Conservation (phyloP, 164 flowering plant species). For the Magnolia changhungtana region DNA sequence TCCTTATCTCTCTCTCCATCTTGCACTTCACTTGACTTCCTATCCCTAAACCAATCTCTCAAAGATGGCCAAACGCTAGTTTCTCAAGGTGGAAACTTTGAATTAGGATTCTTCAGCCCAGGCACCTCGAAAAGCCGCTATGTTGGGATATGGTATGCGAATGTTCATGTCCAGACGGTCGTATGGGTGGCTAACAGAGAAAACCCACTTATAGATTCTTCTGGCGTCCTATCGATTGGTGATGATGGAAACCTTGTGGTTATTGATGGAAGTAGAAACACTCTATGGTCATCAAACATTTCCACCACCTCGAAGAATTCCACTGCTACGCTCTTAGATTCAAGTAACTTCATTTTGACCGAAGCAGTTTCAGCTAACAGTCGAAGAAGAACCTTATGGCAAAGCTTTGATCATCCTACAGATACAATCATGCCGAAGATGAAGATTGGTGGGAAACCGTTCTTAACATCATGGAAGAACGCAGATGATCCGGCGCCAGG, state of each 20-base stretch:
- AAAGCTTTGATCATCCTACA: slow-evolving; percentile 37
- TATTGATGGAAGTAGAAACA: not conserved
- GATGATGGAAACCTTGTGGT: slow-evolving; percentile 3
- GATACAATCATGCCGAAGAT: slow-evolving; percentile 31
- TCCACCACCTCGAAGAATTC: not conserved
- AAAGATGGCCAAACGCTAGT: not conserved
- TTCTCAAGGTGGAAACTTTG: slow-evolving; percentile 7
- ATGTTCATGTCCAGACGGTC: not conserved
- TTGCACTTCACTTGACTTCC: not conserved
- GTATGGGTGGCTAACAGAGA: slow-evolving; percentile 17
- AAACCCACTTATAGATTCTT: not conserved
- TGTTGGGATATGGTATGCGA: slow-evolving; percentile 6
- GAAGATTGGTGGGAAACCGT: slow-evolving; percentile 27
- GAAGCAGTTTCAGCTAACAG: not conserved
- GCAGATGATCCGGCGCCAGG: not conserved
- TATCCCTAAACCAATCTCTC: not conserved
- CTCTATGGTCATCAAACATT: slow-evolving; percentile 1
- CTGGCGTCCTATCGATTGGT: not conserved
- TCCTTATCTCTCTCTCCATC: not conserved
- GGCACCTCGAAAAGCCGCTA: slow-evolving; percentile 1
- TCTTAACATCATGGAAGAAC: slow-evolving; percentile 15
- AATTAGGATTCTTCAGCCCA: slow-evolving; percentile 14
- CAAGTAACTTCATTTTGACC: slow-evolving; percentile 12
- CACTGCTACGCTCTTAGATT: slow-evolving; percentile 9
- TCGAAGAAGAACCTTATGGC: slow-evolving; percentile 17